These are phyloP conservation scores for Orbilia brochopaga DNA, from an alignment of 2,329 filamentous ascomycete species.

Conservation along the genomic window DNA sequence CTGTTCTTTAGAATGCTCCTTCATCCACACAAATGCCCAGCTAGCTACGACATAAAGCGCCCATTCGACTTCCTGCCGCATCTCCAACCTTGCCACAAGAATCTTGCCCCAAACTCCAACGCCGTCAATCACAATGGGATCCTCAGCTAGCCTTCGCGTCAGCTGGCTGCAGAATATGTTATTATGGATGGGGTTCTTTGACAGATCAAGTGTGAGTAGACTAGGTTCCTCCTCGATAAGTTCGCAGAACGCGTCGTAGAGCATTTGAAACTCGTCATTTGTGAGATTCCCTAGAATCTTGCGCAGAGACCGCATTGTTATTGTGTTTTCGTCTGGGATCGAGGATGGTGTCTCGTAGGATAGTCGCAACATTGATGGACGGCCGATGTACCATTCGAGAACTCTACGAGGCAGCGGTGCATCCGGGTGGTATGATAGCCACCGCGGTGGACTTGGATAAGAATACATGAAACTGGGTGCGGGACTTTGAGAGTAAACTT, in stretches of 20 bases:
- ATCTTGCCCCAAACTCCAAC: conserved; percentile 19
- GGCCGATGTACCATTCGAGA: conserved; percentile 11
- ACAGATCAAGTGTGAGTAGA: neutral
- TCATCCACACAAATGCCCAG: neutral
- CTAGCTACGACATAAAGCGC: conserved; percentile 14
- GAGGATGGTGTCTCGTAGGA: conserved; percentile 2
- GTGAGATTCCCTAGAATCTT: conserved; percentile 1
- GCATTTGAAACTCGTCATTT: neutral
- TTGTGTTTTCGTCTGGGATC: neutral
- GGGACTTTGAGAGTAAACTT: neutral
- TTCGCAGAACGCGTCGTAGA: conserved; percentile 1
- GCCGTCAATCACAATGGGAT: conserved; percentile 20
- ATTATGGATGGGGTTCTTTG: conserved; percentile 6
- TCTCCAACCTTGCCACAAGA: conserved; percentile 8
- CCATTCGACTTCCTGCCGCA: conserved; percentile 17
- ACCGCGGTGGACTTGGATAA: conserved; percentile 5
- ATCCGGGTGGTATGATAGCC: conserved; percentile 13
- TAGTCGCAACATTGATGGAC: conserved; percentile 6
- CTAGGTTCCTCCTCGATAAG: conserved; percentile 7
- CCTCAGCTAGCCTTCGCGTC: conserved; percentile 3
- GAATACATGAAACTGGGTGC: too few relatives aligned
- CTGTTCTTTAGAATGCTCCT: too few relatives aligned
- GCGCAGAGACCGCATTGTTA: neutral
- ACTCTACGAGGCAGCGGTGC: neutral
- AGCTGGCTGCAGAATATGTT: conserved; percentile 10